Conservation (phyloP, 2,329 filamentous ascomycete genomes). For the Diaporthe eres region DNA sequence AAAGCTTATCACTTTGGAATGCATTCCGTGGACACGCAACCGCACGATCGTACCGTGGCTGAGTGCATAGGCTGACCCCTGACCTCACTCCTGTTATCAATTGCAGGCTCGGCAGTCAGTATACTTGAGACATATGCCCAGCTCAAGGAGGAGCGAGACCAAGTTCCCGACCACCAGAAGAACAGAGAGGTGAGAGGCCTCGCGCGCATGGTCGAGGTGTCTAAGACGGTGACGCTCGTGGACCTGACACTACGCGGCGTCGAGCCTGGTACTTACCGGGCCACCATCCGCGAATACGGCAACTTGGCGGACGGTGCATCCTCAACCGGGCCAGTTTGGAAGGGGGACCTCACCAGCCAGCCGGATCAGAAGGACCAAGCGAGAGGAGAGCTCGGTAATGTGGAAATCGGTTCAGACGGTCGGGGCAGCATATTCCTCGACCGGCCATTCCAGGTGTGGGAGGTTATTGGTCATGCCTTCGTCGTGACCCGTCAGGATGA, state of each 20-base stretch:
- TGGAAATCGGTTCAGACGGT: conserved; percentile 83
- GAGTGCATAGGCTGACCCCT: conserved; percentile 16
- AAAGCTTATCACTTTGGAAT: conserved; percentile 23
- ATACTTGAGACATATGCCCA: conserved; percentile 89
- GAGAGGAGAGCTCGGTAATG: conserved; percentile 78
- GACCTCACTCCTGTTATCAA: conserved; percentile 21
- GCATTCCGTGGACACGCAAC: not conserved
- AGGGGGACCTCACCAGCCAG: conserved; percentile 54
- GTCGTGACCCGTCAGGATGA: conserved; percentile 80
- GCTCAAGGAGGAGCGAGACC: conserved; percentile 55
- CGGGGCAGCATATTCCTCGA: conserved; percentile 86
- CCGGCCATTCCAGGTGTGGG: conserved; percentile 89
- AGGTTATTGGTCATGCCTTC: conserved; percentile 94
- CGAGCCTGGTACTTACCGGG: conserved; percentile 83
- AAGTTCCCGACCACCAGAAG: conserved; percentile 49
- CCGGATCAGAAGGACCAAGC: conserved; percentile 61
- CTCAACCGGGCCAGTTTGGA: conserved; percentile 89
- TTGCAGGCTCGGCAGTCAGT: conserved; percentile 84
- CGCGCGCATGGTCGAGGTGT: conserved; percentile 93
- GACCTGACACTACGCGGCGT: conserved; percentile 91
- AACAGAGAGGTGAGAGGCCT: conserved; percentile 81
- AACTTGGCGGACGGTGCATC: conserved; percentile 88
- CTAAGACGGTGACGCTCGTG: conserved; percentile 81
- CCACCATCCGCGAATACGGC: conserved; percentile 87
- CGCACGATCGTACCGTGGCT: not conserved